Percentiles rank a stretch among this genome's conserved stretches.
Evolutionary conservation across 805 yeast species (phyloP).

Genomic region (Metschnikowia continentalis): DNA sequence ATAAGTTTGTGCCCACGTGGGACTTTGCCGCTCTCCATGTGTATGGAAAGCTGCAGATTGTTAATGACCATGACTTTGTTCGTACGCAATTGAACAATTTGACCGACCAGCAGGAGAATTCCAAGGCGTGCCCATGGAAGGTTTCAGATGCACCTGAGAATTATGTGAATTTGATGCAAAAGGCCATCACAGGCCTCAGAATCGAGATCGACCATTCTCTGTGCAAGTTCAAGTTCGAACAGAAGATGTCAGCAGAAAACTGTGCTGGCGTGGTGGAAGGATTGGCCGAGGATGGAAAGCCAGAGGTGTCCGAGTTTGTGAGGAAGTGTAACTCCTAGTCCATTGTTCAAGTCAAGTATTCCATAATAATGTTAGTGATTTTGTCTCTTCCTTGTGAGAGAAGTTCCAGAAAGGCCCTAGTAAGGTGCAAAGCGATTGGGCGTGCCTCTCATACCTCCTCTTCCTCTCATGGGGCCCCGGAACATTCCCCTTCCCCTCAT

Average conservation of each 20-base stretch:
- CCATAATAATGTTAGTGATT: too few relatives aligned
- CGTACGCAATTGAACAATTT: constrained; percentile 40
- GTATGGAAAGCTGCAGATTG: constrained; percentile 45
- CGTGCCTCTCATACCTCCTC: constrained; percentile 11
- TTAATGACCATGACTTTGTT: constrained; percentile 45
- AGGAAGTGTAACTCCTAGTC: constrained; percentile 11
- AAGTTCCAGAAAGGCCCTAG: not conserved
- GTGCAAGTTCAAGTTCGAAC: constrained; percentile 58
- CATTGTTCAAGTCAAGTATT: not conserved
- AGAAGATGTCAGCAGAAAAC: constrained; percentile 41
- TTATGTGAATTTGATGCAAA: constrained; percentile 40
- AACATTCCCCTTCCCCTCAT: constrained; percentile 4
- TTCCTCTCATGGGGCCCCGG: constrained; percentile 11
- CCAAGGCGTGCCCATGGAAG: constrained; percentile 46
- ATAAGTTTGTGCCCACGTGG: constrained; percentile 70
- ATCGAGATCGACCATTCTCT: constrained; percentile 45
- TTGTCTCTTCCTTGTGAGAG: too few relatives aligned
- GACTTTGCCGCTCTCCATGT: constrained; percentile 56
- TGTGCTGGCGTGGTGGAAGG: constrained; percentile 51
- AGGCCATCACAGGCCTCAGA: constrained; percentile 53
- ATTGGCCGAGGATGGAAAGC: constrained; percentile 33
- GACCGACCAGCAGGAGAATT: constrained; percentile 45
- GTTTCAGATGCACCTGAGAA: constrained; percentile 54
- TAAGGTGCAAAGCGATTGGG: constrained; percentile 11
- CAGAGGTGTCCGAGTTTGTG: constrained; percentile 25